Percentiles rank a stretch among this genome's conserved stretches.
Evolutionary conservation across 352 stramenopile genomes (phyloP).

Genomic region (Aphanomyces astaci): DNA sequence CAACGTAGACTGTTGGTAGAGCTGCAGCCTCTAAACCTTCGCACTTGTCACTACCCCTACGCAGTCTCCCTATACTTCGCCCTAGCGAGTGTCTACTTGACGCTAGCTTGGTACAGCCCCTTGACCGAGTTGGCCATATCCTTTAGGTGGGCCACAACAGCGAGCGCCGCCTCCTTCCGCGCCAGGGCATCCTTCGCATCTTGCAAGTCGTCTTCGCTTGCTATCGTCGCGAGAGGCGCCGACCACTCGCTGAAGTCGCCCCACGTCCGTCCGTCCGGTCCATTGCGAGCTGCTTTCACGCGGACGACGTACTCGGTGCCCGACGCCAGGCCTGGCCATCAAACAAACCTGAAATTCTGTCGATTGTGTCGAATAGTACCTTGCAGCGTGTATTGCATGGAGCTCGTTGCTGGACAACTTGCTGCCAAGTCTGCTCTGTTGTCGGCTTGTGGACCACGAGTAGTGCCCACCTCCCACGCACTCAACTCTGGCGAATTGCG

Average conservation of each 20-base stretch:
- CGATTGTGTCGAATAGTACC: too few relatives aligned
- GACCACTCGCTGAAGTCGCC: neutral
- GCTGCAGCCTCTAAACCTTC: too few relatives aligned
- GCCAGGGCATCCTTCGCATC: neutral
- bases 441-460: neutral
- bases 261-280: neutral
- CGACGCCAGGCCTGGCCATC: constrained; percentile 1
- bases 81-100: too few relatives aligned
- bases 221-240: neutral
- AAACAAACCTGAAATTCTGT: too few relatives aligned
- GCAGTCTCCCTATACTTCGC: too few relatives aligned
- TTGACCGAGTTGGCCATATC: neutral
- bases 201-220: neutral
- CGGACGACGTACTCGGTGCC: neutral
- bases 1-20: too few relatives aligned
- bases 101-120: too few relatives aligned
- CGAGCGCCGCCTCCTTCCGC: neutral
- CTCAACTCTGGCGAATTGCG: neutral
- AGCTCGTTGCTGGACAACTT: too few relatives aligned
- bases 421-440: too few relatives aligned
- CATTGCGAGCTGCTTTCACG: neutral
- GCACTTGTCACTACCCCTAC: too few relatives aligned
- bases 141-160: neutral
- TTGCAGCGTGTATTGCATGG: neutral
- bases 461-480: neutral